Conservation (phyloP, 2,329 filamentous ascomycete genomes). For the Arthrinium phaeospermum region DNA sequence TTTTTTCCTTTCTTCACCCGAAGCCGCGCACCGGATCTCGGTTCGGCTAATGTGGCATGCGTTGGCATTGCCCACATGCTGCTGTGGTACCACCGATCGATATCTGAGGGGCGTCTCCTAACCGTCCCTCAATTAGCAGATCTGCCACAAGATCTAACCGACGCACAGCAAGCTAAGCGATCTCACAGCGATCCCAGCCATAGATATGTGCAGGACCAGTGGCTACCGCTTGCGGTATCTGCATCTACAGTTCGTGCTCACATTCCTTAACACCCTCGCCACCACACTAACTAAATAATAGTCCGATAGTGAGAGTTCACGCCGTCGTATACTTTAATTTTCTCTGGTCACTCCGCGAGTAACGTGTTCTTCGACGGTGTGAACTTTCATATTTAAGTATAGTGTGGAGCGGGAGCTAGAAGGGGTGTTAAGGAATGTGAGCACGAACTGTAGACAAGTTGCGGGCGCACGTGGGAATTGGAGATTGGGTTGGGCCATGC, state of each 20-base stretch:
- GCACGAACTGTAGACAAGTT: not conserved
- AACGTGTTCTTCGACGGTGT: no score
- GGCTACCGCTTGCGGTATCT: not conserved
- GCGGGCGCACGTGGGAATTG: not conserved
- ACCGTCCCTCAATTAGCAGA: not conserved
- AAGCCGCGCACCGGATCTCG: not conserved
- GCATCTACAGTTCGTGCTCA: no score
- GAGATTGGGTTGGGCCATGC: not conserved
- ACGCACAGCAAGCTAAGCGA: not conserved
- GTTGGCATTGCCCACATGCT: constrained; percentile 4
- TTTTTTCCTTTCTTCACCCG: not conserved
- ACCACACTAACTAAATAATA: no score
- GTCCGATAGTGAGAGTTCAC: no score
- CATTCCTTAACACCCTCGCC: no score
- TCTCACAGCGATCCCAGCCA: not conserved
- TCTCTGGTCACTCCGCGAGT: no score
- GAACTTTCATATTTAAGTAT: no score
- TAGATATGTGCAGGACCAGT: not conserved
- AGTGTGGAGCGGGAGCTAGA: no score
- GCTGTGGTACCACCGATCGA: not conserved
- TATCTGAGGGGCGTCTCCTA: not conserved
- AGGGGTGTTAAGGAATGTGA: no score
- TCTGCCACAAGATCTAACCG: constrained; percentile 9
- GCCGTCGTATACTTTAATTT: no score
- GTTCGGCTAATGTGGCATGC: constrained; percentile 11